Evolutionary conservation across 192 early-diverging fungal species (phyloP), one percentile per base, ranked within the genome.

Genomic region (Entomortierella lignicola): DNA sequence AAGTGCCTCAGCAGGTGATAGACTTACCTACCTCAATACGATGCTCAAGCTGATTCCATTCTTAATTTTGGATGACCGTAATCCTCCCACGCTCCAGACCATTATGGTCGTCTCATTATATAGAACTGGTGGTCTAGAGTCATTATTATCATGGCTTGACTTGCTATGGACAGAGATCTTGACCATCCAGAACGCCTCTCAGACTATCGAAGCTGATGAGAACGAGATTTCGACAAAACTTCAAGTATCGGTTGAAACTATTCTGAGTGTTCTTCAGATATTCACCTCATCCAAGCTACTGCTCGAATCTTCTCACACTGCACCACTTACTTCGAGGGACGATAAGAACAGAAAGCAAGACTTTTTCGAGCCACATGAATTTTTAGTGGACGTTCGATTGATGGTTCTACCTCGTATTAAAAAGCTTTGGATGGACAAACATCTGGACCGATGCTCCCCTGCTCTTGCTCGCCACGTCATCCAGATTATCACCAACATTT

Each of bases 361-460:
- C 34, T 92, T 86, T 69, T 97, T 96, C 80, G 90, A 94, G 31
- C 83, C 93, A 2, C 75, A 87, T 50, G 89, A 91, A 32, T 91
- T 91, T 81, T 61, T 96, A 2, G 83, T 92, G 0, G 67, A 85
- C 0, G 60, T 95, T 32, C 87, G 94, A n/a, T 43, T 88, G 7
- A 68, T 80, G 41, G 71, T 92, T 8, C 69, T 94, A 29, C 89
- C 91, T 3, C 69, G 81, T n/a, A 82, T 95, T 23, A 62, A 74
- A 58, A 71, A 82, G 10, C 75, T 95, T 25, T 94, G 93, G 91
- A 50, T 84, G 37, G 91, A 89, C 55, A 74, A 86, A 27, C 73
- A 88, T 50, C 65, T 95, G 25, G 60, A 87, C 13, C 75, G 77
- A 21, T 87, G 85, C 27, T 86, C 88, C 1, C 82, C 73, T 37